Conservation (phyloP, 768 basidiomycete species). For the Boletus bicolor region DNA sequence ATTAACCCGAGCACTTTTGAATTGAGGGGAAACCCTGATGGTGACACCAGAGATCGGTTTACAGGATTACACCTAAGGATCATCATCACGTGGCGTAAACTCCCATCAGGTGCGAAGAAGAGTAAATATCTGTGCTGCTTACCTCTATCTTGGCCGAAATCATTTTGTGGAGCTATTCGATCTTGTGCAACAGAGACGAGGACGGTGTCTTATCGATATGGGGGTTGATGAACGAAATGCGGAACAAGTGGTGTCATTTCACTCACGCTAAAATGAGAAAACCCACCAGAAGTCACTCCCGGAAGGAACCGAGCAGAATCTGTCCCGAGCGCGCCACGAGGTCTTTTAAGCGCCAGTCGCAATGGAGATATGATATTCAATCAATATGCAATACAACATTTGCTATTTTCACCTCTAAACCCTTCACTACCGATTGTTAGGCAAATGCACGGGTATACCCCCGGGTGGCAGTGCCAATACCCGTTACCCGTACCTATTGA, state of each 20-base stretch:
- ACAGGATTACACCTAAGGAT: background rate
- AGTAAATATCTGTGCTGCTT: background rate
- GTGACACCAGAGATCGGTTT: too few species aligned
- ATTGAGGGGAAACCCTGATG: background rate
- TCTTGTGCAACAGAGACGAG: background rate
- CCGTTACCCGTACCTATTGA: too few species aligned
- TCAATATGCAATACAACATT: constrained; percentile 26
- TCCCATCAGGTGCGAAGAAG: background rate
- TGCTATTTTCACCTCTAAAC: constrained; percentile 34
- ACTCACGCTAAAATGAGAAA: background rate
- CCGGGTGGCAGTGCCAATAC: too few species aligned
- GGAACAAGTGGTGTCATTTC: background rate
- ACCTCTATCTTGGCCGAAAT: background rate
- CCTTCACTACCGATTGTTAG: constrained; percentile 33
- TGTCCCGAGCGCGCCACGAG: background rate
- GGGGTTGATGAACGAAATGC: background rate
- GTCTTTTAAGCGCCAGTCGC: background rate
- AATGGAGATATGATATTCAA: constrained; percentile 7
- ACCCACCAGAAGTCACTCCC: background rate
- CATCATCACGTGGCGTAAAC: background rate
- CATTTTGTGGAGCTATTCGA: background rate
- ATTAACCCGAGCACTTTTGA: background rate
- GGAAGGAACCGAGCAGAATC: background rate
- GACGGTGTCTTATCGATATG: background rate
- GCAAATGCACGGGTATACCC: too few species aligned